Evolutionary conservation across 768 basidiomycete species (phyloP), one percentile per base, ranked within the genome.

Genomic region (Suillus hirtellus): DNA sequence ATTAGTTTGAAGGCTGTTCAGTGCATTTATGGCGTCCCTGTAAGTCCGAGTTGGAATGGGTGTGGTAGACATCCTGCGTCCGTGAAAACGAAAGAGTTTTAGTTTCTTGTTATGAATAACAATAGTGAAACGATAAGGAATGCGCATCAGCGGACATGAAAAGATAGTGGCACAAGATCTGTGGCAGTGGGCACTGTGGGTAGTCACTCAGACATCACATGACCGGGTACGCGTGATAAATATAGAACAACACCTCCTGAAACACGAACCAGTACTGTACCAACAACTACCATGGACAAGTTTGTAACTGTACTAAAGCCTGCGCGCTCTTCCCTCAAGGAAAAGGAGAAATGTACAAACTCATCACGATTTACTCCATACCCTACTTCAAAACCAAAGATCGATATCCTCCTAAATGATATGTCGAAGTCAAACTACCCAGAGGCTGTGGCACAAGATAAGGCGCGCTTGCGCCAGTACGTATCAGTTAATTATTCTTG

Each of bases 1-100:
- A 81, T 99, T 99, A 35, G 90, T 91, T 74, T 99, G 96, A 2
- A 94, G 80, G 43, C 89, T 81, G 74, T 95, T 95, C 55, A 95
- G 81, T 64, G 81, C 78, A 50, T 86, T 82, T 49, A 95, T 79
- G 1, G 93, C 93, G 67, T 92, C 88, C 69, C 81, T 79, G 71
- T 94, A 95, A 4, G 86, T 83, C 35, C 35, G 35, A 37, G 35
- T 37, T 68, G 84, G 80, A 35, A 81, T 78, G 34, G 31, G 12
- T 60, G 55, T 60, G 56, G 53, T 61, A 4, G 87, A 82, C 89
- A 93, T 91, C 38, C 64, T 73, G 66, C 79, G 74, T 43, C 67
- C 63, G 55, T 64, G 9, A 24, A 58, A 42, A 12, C 5, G 49
- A 49, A 12, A 50, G 27, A 5, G 19, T n/a, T 56, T 24, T 10